Evolutionary conservation across 805 yeast genomes (phyloP).

Genomic region (Hanseniaspora lindneri): DNA sequence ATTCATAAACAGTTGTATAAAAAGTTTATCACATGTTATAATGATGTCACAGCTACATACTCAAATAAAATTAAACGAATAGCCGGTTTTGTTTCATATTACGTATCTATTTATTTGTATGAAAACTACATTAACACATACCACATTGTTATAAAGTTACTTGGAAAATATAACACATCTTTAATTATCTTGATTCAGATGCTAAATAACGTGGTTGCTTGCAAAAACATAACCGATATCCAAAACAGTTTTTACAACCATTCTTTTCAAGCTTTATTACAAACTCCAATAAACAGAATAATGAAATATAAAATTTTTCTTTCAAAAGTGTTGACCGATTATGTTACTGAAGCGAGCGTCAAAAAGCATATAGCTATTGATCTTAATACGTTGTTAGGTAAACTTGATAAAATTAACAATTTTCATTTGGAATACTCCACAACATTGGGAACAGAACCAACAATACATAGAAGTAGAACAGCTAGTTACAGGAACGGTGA

Average conservation of each 20-base stretch:
- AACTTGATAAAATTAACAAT: conserved; percentile 11
- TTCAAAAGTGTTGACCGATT: conserved; percentile 1
- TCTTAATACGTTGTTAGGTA: conserved; percentile 1
- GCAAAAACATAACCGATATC: neutral
- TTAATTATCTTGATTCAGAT: neutral
- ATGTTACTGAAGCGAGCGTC: neutral
- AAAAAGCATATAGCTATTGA: neutral
- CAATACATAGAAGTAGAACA: neutral
- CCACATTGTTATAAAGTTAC: neutral
- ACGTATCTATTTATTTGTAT: conserved; percentile 6
- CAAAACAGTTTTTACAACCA: neutral
- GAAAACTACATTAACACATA: conserved; percentile 12
- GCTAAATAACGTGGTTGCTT: conserved; percentile 1
- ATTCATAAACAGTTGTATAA: neutral
- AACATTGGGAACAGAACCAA: neutral
- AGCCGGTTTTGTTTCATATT: neutral
- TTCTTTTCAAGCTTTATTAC: conserved; percentile 7
- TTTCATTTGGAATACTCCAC: conserved; percentile 13
- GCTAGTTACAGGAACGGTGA: neutral
- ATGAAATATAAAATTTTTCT: conserved; percentile 11
- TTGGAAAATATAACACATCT: neutral
- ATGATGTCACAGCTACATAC: neutral
- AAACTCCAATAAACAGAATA: conserved; percentile 9
- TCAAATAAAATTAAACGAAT: neutral
- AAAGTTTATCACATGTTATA: neutral